Conservation (phyloP, 1,139 yeast species). For the Taiozyma sp. region DNA sequence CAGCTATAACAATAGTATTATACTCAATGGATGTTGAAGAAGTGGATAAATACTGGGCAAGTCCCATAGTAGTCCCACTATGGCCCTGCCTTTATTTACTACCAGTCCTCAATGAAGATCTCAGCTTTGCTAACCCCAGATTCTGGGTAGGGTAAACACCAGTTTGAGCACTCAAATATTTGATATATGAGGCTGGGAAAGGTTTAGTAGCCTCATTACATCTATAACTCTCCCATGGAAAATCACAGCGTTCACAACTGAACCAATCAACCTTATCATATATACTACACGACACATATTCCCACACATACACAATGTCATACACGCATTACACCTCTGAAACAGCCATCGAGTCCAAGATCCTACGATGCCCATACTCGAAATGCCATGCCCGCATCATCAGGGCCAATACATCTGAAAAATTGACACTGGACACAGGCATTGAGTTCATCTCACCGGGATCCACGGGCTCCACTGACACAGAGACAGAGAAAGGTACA, state of each 20-base stretch:
- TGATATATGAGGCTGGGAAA: no score
- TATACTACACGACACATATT: not conserved
- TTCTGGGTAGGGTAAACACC: not conserved
- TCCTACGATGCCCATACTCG: slow-evolving; percentile 21
- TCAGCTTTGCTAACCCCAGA: not conserved
- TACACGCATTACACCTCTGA: not conserved
- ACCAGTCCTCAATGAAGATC: not conserved
- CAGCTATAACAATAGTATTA: no score
- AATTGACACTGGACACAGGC: slow-evolving; percentile 1
- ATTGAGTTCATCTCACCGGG: slow-evolving; percentile 8
- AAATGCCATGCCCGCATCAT: slow-evolving; percentile 22
- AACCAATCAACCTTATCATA: not conserved
- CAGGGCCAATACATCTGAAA: slow-evolving; percentile 1
- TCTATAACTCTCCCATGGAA: no score
- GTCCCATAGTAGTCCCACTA: no score
- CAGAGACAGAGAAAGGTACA: not conserved
- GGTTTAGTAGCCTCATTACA: not conserved
- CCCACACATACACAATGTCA: not conserved
- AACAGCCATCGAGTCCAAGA: slow-evolving; percentile 1
- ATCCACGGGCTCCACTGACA: not conserved
- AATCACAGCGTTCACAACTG: not conserved
- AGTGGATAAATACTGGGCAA: no score
- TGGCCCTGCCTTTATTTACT: no score
- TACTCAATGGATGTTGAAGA: no score
- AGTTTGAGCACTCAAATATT: no score